Conservation (phyloP, 2,329 filamentous ascomycete genomes). For the Fusarium continuum region DNA sequence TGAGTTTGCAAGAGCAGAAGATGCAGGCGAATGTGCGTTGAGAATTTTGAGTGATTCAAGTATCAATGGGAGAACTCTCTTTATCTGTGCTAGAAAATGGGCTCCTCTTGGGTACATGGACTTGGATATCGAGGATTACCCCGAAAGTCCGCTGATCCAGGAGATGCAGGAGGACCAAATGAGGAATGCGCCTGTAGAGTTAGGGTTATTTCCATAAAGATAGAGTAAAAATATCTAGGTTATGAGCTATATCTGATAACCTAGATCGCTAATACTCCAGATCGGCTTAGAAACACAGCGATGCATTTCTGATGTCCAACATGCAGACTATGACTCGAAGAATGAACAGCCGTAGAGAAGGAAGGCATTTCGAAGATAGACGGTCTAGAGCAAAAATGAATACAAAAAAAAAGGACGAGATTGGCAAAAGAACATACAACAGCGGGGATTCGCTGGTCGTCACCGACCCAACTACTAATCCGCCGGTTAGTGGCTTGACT, state of each 20-base stretch:
- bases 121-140: conserved; percentile 1
- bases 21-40: background rate
- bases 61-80: background rate
- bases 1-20: background rate
- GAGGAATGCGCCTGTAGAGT: background rate
- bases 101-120: background rate
- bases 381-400: too few species aligned
- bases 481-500: too few species aligned
- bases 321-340: too few species aligned
- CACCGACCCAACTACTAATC: too few species aligned
- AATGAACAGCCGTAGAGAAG: too few species aligned
- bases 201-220: background rate
- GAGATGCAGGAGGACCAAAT: conserved; percentile 8
- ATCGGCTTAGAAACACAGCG: too few species aligned
- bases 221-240: background rate
- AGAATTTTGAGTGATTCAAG: background rate
- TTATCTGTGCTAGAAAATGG: conserved; percentile 6
- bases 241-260: too few species aligned
- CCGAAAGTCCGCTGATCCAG: background rate
- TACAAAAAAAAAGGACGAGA: too few species aligned
- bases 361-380: too few species aligned
- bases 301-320: too few species aligned
- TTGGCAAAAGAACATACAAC: background rate
- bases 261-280: too few species aligned
- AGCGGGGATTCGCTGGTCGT: too few species aligned